A percentile compares a stretch with the other conserved stretches of the same genome.
phyloP scores from a whole-genome alignment of 2,329 filamentous ascomycete species.

The Sporothrix curviconia region DNA sequence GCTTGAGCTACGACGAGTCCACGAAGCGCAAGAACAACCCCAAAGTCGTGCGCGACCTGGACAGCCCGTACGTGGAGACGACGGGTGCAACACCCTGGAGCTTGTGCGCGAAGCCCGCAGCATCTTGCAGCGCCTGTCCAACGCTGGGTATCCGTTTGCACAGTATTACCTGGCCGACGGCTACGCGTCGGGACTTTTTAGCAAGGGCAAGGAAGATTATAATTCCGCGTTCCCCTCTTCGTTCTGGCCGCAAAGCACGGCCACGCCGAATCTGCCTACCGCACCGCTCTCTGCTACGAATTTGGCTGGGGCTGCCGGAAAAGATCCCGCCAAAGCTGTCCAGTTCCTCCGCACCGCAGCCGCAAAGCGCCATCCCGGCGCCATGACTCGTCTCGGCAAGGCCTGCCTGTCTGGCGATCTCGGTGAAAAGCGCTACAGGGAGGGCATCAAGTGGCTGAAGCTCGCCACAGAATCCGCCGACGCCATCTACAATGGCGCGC shows the following conservation, averaged over 20 bases:
- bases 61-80: slow-evolving; percentile 41
- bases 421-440: slow-evolving; percentile 77
- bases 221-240: slow-evolving; percentile 87
- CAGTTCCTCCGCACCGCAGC: slow-evolving; percentile 89
- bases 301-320: slow-evolving; percentile 95
- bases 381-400: slow-evolving; percentile 85
- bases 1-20: slow-evolving; percentile 45
- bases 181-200: slow-evolving; percentile 89
- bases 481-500: slow-evolving; percentile 82
- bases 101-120: slow-evolving; percentile 80
- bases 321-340: slow-evolving; percentile 83
- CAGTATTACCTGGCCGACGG: slow-evolving; percentile 97
- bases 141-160: slow-evolving; percentile 88
- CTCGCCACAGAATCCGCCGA: slow-evolving; percentile 86
- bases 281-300: slow-evolving; percentile 90
- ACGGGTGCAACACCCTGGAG: slow-evolving; percentile 50
- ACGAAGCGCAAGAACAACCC: slow-evolving; percentile 40
- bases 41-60: slow-evolving; percentile 40
- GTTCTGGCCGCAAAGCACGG: slow-evolving; percentile 92
- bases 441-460: slow-evolving; percentile 95
- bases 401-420: slow-evolving; percentile 87
- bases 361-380: slow-evolving; percentile 89
- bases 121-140: slow-evolving; percentile 79
- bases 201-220: slow-evolving; percentile 87
- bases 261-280: slow-evolving; percentile 91